Conservation (phyloP, 805 yeast species). For the Schizosaccharomyces cryophilus region DNA sequence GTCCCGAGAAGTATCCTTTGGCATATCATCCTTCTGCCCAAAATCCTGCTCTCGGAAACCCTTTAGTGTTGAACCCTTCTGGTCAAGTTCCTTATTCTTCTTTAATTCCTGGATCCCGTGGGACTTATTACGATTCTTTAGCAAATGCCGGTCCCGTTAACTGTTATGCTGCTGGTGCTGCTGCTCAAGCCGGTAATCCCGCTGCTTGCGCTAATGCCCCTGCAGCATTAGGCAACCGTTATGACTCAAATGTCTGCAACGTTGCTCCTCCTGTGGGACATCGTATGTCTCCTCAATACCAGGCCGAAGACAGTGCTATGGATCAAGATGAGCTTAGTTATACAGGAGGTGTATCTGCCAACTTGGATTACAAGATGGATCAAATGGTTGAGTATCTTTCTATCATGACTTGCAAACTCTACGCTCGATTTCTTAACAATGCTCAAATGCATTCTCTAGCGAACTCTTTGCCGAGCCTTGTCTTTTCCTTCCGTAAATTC, state of each 20-base stretch:
- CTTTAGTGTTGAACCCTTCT: no score
- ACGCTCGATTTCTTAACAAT: not conserved
- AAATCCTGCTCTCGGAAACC: not conserved
- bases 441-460: conserved; percentile 19
- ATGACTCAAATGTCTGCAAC: not conserved
- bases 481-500: conserved; percentile 28
- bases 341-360: conserved; percentile 54
- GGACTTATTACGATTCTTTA: no score
- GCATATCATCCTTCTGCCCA: not conserved
- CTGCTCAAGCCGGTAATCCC: not conserved
- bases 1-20: not conserved
- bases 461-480: conserved; percentile 8
- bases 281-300: not conserved
- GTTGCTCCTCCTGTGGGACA: not conserved
- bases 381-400: conserved; percentile 61
- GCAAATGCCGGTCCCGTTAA: not conserved
- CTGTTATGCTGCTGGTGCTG: not conserved
- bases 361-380: conserved; percentile 54
- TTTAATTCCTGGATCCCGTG: no score
- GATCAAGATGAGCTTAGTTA: conserved; percentile 8
- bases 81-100: no score
- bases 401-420: conserved; percentile 31
- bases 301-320: not conserved
- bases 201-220: not conserved
- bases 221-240: not conserved